Evolutionary conservation across 1,139 yeast species (phyloP), one percentile per base, ranked within the genome.

Genomic region (Ogataea hybrid): DNA sequence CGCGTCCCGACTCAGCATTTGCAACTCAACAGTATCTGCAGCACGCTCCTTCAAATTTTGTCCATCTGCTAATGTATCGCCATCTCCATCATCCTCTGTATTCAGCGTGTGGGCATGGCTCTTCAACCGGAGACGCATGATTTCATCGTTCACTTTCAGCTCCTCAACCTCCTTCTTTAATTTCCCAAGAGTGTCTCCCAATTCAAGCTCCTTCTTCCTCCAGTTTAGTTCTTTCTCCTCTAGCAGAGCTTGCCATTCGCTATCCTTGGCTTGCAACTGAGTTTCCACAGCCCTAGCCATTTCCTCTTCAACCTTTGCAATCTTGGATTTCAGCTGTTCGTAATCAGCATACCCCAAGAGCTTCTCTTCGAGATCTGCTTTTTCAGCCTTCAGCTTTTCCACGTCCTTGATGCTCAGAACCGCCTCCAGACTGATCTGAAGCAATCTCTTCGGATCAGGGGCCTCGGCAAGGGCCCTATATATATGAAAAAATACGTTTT

Each of bases 371-470:
- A 88, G 67, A 14, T 62, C 59, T 3, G 67, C 64, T 44, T 84
- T 77, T 56, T 84, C 87, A 17, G 67, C 65, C 48, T 73, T 70
- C 39, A 84, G 63, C 10, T 65, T 64, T 2, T 73, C 74, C 3
- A 75, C 65, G 44, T 86, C 89, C 11, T 76, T 69, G 1, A 48
- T 28, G 2, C 54, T 43, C 12, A 42, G 38, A n/a, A 84, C 81
- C 3, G 87, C 77, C 42, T 84, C 87, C 25, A 85, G 63, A 3
- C 94, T 79, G 28, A 78, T 74, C 54, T 85, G 88, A 44, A 90
- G 67, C 35, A 90, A 64, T 3, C 96, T 95, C 47, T 75, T 76
- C 3, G 97, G 97, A 64, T 92, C 97, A 0, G 97, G 97, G 0
- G 95, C 92, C 58, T 90, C 96, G 2, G 89, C 87, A 11, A 92